Percentiles rank a stretch among this genome's conserved stretches.
Conservation (phyloP, 352 stramenopile genomes). For the Globisporangium solare region DNA sequence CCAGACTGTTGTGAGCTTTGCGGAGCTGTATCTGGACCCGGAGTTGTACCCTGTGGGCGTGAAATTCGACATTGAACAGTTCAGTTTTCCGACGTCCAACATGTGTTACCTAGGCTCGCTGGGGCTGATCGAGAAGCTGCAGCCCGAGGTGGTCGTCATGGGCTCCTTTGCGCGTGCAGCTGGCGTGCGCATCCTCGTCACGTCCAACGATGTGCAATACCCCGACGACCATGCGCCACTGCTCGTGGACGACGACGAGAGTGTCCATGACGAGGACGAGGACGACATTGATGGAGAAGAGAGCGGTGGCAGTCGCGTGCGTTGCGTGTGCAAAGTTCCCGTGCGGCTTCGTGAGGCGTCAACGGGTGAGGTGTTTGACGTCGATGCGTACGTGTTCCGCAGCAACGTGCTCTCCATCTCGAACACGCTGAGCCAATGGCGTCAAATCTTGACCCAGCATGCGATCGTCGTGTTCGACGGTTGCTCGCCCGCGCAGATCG, state of each 20-base stretch:
- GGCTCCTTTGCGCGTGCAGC: constrained; percentile 32
- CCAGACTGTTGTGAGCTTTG: constrained; percentile 49
- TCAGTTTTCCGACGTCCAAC: constrained; percentile 52
- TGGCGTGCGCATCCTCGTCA: constrained; percentile 36
- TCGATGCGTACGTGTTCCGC: constrained; percentile 32
- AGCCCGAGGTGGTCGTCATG: constrained; percentile 46
- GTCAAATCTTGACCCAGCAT: constrained; percentile 34
- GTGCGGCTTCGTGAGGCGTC: constrained; percentile 33
- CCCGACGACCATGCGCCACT: constrained; percentile 10
- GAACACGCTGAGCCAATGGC: constrained; percentile 50
- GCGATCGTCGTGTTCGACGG: constrained; percentile 44
- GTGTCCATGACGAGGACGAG: constrained; percentile 9
- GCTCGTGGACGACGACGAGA: constrained; percentile 11
- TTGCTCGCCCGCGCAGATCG: constrained; percentile 32
- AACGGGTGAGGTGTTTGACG: constrained; percentile 26
- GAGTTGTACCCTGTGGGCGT: constrained; percentile 34
- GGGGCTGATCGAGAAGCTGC: constrained; percentile 44
- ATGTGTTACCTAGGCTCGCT: constrained; percentile 55
- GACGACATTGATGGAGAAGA: constrained; percentile 18
- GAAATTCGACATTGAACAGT: constrained; percentile 47
- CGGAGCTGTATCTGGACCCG: constrained; percentile 42
- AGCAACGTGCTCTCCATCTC: constrained; percentile 41
- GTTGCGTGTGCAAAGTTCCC: constrained; percentile 26
- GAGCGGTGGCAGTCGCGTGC: constrained; percentile 18
- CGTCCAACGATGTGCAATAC: constrained; percentile 16